These are phyloP conservation scores for Cryptosporidium parvum DNA, from an alignment of 169 alveolate genomes.

Conservation along the genomic window DNA sequence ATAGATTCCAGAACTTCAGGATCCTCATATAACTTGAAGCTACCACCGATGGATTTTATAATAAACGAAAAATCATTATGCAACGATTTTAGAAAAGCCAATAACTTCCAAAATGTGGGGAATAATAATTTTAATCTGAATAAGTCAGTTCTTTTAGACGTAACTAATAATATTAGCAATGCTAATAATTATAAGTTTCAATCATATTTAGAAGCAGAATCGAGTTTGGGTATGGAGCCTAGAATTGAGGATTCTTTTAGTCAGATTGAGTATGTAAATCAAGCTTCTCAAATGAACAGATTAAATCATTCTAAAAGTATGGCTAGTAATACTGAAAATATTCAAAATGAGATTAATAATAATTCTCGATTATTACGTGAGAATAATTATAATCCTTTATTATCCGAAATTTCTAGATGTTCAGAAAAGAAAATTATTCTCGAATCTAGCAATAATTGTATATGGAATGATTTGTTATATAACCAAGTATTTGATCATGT, in stretches of 20 bases:
- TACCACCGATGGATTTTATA: constrained; percentile 71
- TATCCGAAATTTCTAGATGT: neutral
- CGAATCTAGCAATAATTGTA: constrained; percentile 35
- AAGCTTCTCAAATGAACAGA: neutral
- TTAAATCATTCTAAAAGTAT: neutral
- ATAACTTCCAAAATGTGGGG: neutral
- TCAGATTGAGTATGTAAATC: neutral
- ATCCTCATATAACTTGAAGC: constrained; percentile 14
- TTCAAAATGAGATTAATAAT: neutral
- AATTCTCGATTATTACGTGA: neutral
- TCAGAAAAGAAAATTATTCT: constrained; percentile 4
- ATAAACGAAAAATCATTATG: constrained; percentile 7
- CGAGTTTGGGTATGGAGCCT: neutral
- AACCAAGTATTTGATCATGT: constrained; percentile 10
- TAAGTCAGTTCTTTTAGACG: neutral
- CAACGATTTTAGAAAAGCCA: neutral
- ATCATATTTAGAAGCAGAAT: neutral
- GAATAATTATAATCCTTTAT: neutral
- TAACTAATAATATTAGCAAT: neutral
- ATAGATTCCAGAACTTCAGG: neutral
- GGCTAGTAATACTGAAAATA: neutral
- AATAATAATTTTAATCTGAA: neutral
- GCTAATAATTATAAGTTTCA: neutral
- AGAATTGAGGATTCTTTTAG: neutral
- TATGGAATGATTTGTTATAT: constrained; percentile 58